Conservation (phyloP, 2,329 filamentous ascomycete species). For the Reticulascus tulasneorum region DNA sequence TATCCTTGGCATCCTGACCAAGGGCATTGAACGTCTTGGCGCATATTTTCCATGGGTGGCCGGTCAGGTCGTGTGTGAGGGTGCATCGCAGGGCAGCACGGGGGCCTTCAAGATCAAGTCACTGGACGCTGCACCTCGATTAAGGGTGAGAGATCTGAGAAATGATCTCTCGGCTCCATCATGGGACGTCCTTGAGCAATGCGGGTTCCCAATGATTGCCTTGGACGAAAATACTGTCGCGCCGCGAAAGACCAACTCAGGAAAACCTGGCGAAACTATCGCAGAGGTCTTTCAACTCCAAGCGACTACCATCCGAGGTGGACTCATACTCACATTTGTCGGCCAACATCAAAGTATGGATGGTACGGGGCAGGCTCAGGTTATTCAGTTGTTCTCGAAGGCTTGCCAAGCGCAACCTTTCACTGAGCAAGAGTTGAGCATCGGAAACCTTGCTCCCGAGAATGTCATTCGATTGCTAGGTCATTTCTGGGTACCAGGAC, state of each 20-base stretch:
- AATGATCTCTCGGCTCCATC: conserved; percentile 28
- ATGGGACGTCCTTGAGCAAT: conserved; percentile 30
- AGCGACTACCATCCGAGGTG: conserved; percentile 30
- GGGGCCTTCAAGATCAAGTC: conserved; percentile 36
- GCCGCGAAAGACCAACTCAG: conserved; percentile 6
- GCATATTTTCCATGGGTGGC: conserved; percentile 42
- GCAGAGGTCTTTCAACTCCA: conserved; percentile 9
- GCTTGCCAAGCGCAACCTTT: conserved; percentile 42
- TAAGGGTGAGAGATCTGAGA: conserved; percentile 40
- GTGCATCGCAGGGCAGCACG: conserved; percentile 18
- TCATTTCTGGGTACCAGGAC: no score
- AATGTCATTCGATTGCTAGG: conserved; percentile 33
- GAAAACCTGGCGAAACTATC: conserved; percentile 1
- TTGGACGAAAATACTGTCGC: conserved; percentile 42
- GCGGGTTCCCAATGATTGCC: conserved; percentile 42
- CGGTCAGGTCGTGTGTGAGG: conserved; percentile 36
- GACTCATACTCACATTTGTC: conserved; percentile 45
- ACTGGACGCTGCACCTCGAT: conserved; percentile 22
- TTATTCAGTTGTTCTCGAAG: conserved; percentile 45
- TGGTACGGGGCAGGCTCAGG: conserved; percentile 41
- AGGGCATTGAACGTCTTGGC: conserved; percentile 34
- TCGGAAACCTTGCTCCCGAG: conserved; percentile 36
- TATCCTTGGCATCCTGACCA: conserved; percentile 25
- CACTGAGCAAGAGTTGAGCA: conserved; percentile 35
- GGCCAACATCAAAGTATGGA: conserved; percentile 49